phyloP scores from a whole-genome alignment of 139 green algal species.

The Bryopsis sp. region DNA sequence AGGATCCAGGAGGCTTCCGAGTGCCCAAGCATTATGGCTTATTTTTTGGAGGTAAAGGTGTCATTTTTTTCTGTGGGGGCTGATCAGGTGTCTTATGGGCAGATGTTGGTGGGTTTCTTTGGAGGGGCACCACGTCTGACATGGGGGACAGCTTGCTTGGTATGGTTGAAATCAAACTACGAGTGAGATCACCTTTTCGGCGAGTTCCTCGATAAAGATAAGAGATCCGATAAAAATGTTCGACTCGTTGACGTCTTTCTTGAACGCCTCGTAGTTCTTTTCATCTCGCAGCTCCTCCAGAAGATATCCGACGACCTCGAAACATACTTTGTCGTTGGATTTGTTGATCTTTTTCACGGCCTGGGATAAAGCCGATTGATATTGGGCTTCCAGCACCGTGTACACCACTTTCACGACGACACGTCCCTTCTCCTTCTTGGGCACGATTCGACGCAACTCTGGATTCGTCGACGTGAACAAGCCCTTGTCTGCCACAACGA shows the following conservation, averaged over 20 bases:
- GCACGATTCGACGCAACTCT: slow-evolving; percentile 72
- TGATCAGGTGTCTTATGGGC: too few species aligned
- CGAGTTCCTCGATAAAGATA: slow-evolving; percentile 99
- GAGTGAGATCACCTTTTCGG: slow-evolving; percentile 94
- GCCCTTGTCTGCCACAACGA: slow-evolving; percentile 39
- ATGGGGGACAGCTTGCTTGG: too few species aligned
- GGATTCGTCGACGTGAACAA: slow-evolving; percentile 90
- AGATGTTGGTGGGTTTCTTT: too few species aligned
- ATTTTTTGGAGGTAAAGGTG: too few species aligned
- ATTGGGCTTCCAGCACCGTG: slow-evolving; percentile 96
- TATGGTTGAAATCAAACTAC: too few species aligned
- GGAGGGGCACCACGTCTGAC: too few species aligned
- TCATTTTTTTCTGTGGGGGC: too few species aligned
- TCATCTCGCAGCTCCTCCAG: slow-evolving; percentile 92
- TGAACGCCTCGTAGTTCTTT: slow-evolving; percentile 82
- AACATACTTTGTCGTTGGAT: slow-evolving; percentile 73
- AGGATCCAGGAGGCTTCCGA: too few species aligned
- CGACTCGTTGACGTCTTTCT: slow-evolving; percentile 74
- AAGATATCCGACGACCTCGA: slow-evolving; percentile 96
- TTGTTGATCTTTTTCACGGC: slow-evolving; percentile 90
- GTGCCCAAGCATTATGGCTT: too few species aligned
- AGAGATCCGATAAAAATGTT: slow-evolving; percentile 99
- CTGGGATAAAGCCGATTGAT: slow-evolving; percentile 78
- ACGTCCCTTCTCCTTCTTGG: slow-evolving; percentile 45
- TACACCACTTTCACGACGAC: slow-evolving; percentile 91